phyloP scores from a whole-genome alignment of 345 rosid species.

The Eucalyptus albens region DNA sequence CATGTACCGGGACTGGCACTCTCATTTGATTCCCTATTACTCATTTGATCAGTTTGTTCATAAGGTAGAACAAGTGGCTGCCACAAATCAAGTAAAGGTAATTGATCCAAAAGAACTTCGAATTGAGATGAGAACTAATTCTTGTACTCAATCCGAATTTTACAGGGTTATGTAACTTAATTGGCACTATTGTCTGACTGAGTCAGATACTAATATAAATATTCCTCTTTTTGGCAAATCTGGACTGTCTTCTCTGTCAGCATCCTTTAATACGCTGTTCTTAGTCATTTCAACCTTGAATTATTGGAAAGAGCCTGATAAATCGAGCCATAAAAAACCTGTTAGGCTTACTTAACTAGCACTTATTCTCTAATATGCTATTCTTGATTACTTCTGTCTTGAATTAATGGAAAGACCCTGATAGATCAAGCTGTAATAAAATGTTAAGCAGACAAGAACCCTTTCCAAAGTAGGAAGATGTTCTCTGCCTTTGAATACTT shows the following conservation, averaged over 20 bases:
- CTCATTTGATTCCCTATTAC: slow-evolving; percentile 65
- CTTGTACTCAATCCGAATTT: background rate
- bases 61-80: slow-evolving; percentile 74
- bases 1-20: slow-evolving; percentile 82
- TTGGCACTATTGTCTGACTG: background rate
- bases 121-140: background rate
- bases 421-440: background rate
- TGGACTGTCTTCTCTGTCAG: background rate
- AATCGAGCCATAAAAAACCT: background rate
- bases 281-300: background rate
- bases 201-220: background rate
- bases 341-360: background rate
- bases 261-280: background rate
- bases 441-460: background rate
- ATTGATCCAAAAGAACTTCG: background rate
- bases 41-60: slow-evolving; percentile 80
- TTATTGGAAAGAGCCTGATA: background rate
- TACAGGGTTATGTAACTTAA: background rate
- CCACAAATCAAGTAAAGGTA: slow-evolving; percentile 79
- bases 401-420: background rate
- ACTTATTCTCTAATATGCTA: background rate
- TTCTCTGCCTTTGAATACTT: background rate
- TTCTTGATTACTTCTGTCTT: background rate
- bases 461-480: background rate
- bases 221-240: background rate